phyloP scores from a whole-genome alignment of 2,329 filamentous ascomycete species.

The Remersonia thermophila region DNA sequence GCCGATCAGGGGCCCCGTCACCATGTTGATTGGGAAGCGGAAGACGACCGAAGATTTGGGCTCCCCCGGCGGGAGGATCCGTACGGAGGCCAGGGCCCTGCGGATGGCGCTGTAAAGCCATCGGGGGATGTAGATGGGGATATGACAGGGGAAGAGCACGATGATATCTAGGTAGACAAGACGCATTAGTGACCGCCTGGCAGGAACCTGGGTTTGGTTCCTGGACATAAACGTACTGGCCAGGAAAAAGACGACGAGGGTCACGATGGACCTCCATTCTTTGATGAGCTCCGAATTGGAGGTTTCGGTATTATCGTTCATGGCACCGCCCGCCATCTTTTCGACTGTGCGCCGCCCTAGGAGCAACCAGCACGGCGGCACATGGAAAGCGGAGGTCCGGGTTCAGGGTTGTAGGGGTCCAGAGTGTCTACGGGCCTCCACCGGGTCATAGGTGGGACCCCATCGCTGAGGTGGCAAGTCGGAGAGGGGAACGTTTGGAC shows the following conservation, averaged over 20 bases:
- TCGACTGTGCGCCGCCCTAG: slow-evolving; percentile 1
- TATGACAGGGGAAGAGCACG: slow-evolving; percentile 56
- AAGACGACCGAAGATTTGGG: slow-evolving; percentile 33
- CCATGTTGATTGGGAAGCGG: slow-evolving; percentile 53
- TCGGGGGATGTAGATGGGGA: slow-evolving; percentile 49
- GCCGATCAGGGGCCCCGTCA: slow-evolving; percentile 58
- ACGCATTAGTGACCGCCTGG: too few relatives aligned
- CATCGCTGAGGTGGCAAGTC: too few relatives aligned
- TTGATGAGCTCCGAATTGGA: slow-evolving; percentile 41
- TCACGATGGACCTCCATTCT: slow-evolving; percentile 58
- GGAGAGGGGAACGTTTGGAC: too few relatives aligned
- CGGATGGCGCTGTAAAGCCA: slow-evolving; percentile 32
- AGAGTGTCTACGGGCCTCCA: background rate
- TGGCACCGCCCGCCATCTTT: slow-evolving; percentile 4
- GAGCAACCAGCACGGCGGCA: slow-evolving; percentile 1
- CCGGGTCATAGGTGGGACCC: background rate
- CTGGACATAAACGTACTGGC: slow-evolving; percentile 58
- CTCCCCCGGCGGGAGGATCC: slow-evolving; percentile 37
- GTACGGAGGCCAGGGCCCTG: slow-evolving; percentile 28
- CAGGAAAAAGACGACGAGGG: slow-evolving; percentile 54
- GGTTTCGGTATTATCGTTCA: background rate
- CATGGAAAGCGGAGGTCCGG: slow-evolving; percentile 1
- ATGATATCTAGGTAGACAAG: slow-evolving; percentile 49
- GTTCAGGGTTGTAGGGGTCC: too few relatives aligned
- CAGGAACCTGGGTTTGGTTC: too few relatives aligned